Percentiles rank a stretch among this genome's conserved stretches.
These are phyloP conservation scores for Skeletonema menzelii DNA, from an alignment of 108 stramenopile genomes.

Conservation along the genomic window DNA sequence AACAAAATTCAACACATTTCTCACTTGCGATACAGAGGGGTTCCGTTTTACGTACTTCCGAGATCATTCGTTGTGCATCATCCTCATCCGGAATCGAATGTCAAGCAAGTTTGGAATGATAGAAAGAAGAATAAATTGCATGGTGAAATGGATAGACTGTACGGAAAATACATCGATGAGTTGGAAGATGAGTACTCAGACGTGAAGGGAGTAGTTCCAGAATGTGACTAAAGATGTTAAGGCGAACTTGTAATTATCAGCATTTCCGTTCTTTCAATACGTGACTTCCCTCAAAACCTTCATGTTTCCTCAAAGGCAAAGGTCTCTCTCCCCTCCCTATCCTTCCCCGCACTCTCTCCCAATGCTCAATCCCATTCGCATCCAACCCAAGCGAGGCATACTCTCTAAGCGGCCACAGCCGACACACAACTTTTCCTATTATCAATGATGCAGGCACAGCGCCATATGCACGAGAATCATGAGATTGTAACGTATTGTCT, in stretches of 20 bases:
- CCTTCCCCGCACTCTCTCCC: constrained; percentile 30
- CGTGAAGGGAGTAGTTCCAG: constrained; percentile 22
- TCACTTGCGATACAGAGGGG: constrained; percentile 66
- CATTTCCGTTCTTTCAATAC: not conserved
- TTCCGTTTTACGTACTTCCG: constrained; percentile 68
- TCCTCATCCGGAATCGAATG: constrained; percentile 78
- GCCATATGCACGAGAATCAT: constrained; percentile 92
- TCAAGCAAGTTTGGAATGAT: constrained; percentile 76
- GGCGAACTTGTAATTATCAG: not conserved
- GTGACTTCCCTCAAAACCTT: not conserved
- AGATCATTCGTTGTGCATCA: constrained; percentile 76
- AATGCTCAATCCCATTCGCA: constrained; percentile 38
- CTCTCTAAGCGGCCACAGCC: constrained; percentile 84
- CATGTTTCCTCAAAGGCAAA: not conserved
- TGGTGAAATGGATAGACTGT: constrained; percentile 70
- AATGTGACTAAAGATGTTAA: constrained; percentile 14
- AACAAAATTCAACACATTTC: constrained; percentile 88
- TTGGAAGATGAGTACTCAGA: constrained; percentile 53
- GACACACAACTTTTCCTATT: constrained; percentile 80
- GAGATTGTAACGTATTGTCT: constrained; percentile 85
- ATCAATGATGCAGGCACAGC: constrained; percentile 85
- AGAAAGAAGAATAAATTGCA: constrained; percentile 60
- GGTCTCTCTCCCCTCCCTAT: constrained; percentile 37
- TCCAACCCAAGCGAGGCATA: constrained; percentile 34
- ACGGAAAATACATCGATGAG: constrained; percentile 59